Base-by-base conservation (phyloP, 345 rosid genomes). In the Noccaea bulbosa region DNA sequence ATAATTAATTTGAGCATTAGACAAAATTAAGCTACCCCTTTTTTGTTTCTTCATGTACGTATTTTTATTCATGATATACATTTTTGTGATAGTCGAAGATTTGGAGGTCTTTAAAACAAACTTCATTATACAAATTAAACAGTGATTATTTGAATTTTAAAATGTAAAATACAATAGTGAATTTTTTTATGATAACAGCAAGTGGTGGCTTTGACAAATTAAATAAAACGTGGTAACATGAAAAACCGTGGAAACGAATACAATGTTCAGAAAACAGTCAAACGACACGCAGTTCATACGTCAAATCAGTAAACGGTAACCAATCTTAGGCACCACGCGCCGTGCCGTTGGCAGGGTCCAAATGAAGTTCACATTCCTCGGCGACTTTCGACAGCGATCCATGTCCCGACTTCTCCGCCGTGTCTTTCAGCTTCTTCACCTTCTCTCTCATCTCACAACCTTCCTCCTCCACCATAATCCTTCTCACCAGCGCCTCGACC, bases 401-500 rank as follows among this genome's bases (percentile, higher is more conserved):
- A 9, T 52, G 41, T 8, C 62, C 50, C 4, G 64, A 70, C 2
- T 57, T 35, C 47, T 34, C 70, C 69, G 53, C 62, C 35, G 62
- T 54, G 2, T 67, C 24, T 10, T 5, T 67, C 43, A 88, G 48
- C 49, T 49, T 71, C 76, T 11, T 69, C 32, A 83, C 71, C 37
- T 80, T 81, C 5, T 46, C 44, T 33, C 69, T 65, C 79, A 88
- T 83, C 60, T 73, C 76, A 0, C 34, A 15, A 50, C 72, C 72
- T 67, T 53, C 72, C 27, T 67, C 72, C 3, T 85, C 86, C 34
- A 75, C 78, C 79, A 61, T 80, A 66, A 84, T 74, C 34, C 37
- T 77, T 51, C 51, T 74, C 70, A 83, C n/a, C 4, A 85, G 73
- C 5, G 76, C 79, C 51, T 80, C 83, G 24, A 85, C 20, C 24